A percentile compares a stretch with the other conserved stretches of the same genome.
phyloP scores from a whole-genome alignment of 352 stramenopile species.

The Thalassiosira livingstoniorum region DNA sequence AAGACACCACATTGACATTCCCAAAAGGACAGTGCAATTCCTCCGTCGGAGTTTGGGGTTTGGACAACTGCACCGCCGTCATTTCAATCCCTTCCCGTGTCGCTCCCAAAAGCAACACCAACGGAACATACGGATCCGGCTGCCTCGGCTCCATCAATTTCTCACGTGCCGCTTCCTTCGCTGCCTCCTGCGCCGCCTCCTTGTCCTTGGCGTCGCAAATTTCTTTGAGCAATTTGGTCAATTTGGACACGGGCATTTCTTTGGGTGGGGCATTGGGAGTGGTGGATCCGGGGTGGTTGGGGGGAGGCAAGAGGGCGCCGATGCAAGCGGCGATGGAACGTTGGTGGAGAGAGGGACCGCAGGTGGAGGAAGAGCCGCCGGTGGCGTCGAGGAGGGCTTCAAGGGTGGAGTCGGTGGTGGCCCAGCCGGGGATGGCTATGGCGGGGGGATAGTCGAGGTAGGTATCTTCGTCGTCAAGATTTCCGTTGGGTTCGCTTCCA shows the following conservation, averaged over 20 bases:
- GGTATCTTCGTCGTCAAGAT: constrained; percentile 61
- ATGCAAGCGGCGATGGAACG: constrained; percentile 51
- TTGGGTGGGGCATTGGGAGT: neutral
- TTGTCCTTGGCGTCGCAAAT: constrained; percentile 40
- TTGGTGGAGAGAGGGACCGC: constrained; percentile 55
- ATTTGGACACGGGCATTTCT: constrained; percentile 10
- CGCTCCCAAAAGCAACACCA: constrained; percentile 44
- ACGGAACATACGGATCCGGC: constrained; percentile 49
- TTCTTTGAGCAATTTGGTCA: constrained; percentile 37
- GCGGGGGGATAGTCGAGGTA: constrained; percentile 69
- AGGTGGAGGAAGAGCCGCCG: constrained; percentile 47
- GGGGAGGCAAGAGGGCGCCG: constrained; percentile 39
- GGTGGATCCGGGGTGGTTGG: neutral
- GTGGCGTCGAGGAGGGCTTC: constrained; percentile 76
- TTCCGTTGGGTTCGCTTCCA: too few relatives aligned
- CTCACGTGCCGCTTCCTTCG: constrained; percentile 25
- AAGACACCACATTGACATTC: constrained; percentile 49
- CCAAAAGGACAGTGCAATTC: constrained; percentile 67
- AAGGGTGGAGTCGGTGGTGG: constrained; percentile 64
- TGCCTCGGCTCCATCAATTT: constrained; percentile 32
- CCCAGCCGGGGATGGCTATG: constrained; percentile 76
- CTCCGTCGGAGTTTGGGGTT: constrained; percentile 45
- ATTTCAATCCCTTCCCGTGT: constrained; percentile 59
- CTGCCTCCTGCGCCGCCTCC: constrained; percentile 32
- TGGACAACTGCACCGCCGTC: constrained; percentile 59